Conservation (phyloP, 768 basidiomycete genomes). For the Leccinum sublutescens region DNA sequence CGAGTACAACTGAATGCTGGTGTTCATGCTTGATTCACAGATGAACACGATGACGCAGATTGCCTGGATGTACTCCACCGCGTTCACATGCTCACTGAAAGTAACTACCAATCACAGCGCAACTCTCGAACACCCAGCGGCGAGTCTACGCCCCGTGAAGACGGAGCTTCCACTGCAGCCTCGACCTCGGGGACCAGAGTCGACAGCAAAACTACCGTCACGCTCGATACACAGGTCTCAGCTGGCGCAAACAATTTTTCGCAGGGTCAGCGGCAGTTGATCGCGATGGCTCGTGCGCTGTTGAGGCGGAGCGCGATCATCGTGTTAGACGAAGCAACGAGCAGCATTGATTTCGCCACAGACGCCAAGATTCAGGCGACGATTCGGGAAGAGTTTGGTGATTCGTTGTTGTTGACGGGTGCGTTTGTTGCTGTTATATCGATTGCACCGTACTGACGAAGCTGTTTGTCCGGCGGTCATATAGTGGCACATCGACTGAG, state of each 20-base stretch:
- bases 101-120: constrained; percentile 45
- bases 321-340: constrained; percentile 81
- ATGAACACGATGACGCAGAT: constrained; percentile 75
- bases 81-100: constrained; percentile 70
- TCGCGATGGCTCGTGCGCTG: constrained; percentile 82
- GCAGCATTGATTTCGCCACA: constrained; percentile 83
- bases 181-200: constrained; percentile 49
- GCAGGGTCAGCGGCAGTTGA: constrained; percentile 86
- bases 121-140: constrained; percentile 50
- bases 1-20: background rate
- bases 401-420: constrained; percentile 74
- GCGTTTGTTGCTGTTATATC: constrained; percentile 18
- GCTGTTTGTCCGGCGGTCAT: background rate
- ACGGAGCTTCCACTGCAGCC: constrained; percentile 38
- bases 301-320: constrained; percentile 71
- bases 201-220: constrained; percentile 55
- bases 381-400: constrained; percentile 81
- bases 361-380: constrained; percentile 89
- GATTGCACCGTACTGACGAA: constrained; percentile 1
- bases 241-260: constrained; percentile 90
- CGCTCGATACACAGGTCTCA: constrained; percentile 77
- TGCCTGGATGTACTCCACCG: constrained; percentile 79
- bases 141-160: constrained; percentile 42
- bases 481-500: constrained; percentile 67
- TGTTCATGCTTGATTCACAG: constrained; percentile 31